Evolutionary conservation across 2,329 filamentous ascomycete genomes (phyloP).

Genomic region (Xylariaceae sp.): DNA sequence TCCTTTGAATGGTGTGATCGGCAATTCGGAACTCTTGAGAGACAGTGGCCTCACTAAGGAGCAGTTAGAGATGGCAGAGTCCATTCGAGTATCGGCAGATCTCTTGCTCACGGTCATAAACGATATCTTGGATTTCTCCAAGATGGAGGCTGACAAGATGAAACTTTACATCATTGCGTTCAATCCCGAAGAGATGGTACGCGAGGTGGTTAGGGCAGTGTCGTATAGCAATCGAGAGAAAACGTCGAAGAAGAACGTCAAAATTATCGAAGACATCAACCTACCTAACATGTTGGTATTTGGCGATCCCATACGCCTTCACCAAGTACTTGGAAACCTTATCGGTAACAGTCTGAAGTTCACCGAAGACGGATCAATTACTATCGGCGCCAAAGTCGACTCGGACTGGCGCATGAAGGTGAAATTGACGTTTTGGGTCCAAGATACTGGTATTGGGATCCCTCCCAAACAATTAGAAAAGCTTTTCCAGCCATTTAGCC

Average conservation of each 20-base stretch:
- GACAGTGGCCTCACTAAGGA: conserved; percentile 71
- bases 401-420: conserved; percentile 64
- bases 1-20: conserved; percentile 82
- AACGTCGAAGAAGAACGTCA: conserved; percentile 56
- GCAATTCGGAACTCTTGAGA: conserved; percentile 76
- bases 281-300: conserved; percentile 67
- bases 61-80: conserved; percentile 80
- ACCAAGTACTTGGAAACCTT: conserved; percentile 71
- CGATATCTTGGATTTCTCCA: conserved; percentile 92
- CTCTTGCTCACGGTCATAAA: conserved; percentile 89
- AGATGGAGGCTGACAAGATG: conserved; percentile 84
- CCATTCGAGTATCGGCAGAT: conserved; percentile 79
- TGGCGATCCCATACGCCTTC: conserved; percentile 60
- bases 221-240: conserved; percentile 62
- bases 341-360: conserved; percentile 94
- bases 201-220: conserved; percentile 59
- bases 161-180: conserved; percentile 70
- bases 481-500: conserved; percentile 86
- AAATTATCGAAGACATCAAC: conserved; percentile 64
- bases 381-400: conserved; percentile 70
- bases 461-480: conserved; percentile 75
- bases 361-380: conserved; percentile 79
- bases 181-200: conserved; percentile 61
- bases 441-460: conserved; percentile 89
- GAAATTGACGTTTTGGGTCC: conserved; percentile 76